These are phyloP conservation scores for Coffea eugenioides DNA, from an alignment of 257 asterid species.

Conservation along the genomic window DNA sequence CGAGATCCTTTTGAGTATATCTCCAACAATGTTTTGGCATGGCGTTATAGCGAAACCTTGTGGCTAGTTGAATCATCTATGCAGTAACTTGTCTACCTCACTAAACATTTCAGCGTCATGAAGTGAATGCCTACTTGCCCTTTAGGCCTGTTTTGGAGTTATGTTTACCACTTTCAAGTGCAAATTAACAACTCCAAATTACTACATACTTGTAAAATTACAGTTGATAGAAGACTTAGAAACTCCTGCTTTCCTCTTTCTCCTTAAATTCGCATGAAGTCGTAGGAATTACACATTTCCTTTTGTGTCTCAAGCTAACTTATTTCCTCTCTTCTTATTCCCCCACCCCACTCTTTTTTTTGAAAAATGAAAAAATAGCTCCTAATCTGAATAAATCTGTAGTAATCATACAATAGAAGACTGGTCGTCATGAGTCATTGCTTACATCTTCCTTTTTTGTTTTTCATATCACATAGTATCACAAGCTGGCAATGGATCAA, in stretches of 20 bases:
- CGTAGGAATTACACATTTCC: no score
- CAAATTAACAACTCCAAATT: background rate
- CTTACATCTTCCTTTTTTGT: background rate
- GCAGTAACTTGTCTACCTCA: background rate
- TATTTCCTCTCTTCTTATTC: no score
- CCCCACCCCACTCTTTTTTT: no score
- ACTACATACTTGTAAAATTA: no score
- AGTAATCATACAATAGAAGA: background rate
- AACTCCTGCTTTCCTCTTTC: background rate
- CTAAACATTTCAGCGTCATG: background rate
- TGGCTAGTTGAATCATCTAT: background rate
- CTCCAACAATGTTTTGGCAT: background rate
- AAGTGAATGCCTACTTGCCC: background rate
- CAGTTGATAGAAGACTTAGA: background rate
- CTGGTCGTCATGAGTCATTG: background rate
- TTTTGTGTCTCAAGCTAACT: no score
- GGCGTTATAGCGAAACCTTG: background rate
- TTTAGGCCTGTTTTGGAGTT: no score
- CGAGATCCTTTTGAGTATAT: background rate
- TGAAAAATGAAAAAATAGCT: no score
- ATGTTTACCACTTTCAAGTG: background rate
- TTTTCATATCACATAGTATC: constrained; percentile 38
- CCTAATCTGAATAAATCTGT: no score
- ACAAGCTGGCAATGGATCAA: constrained; percentile 51
- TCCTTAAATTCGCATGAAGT: background rate